Percentiles rank a stretch among this genome's conserved stretches.
Evolutionary conservation across 768 basidiomycete species (phyloP).

Genomic region (Trametes gibbosa): DNA sequence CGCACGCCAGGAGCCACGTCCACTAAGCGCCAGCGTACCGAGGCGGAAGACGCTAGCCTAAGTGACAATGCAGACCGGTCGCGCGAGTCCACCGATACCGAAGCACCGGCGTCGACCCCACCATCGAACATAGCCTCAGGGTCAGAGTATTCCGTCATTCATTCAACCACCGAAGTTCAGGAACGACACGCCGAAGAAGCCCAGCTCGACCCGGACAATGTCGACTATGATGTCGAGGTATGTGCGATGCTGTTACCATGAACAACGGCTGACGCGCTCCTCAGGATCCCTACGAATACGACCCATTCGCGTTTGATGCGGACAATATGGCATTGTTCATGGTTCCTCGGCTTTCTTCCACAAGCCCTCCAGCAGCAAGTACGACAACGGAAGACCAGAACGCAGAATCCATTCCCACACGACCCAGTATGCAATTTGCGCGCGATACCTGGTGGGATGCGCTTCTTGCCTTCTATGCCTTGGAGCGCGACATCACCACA

Average conservation of each 20-base stretch:
- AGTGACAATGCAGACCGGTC: background rate
- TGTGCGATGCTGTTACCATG: background rate
- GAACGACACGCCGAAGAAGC: too few relatives aligned
- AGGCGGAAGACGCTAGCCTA: background rate
- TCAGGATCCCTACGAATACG: background rate
- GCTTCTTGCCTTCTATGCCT: constrained; percentile 50
- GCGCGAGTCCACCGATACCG: constrained; percentile 22
- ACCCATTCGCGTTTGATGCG: constrained; percentile 3
- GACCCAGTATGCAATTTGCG: constrained; percentile 62
- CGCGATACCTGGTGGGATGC: constrained; percentile 81
- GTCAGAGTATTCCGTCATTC: background rate
- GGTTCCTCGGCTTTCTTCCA: background rate
- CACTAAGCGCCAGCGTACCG: background rate
- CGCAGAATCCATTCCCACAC: constrained; percentile 24
- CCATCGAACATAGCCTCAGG: background rate
- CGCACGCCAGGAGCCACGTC: background rate
- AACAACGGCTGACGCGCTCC: background rate
- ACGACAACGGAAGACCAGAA: background rate
- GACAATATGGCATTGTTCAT: background rate
- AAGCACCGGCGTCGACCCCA: background rate
- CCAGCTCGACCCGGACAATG: background rate
- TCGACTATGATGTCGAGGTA: background rate
- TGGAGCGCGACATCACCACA: constrained; percentile 2
- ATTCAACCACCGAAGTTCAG: too few relatives aligned
- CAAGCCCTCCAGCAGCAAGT: background rate